phyloP scores from a whole-genome alignment of 208 protist species.

The Trypanosoma scelopori region DNA sequence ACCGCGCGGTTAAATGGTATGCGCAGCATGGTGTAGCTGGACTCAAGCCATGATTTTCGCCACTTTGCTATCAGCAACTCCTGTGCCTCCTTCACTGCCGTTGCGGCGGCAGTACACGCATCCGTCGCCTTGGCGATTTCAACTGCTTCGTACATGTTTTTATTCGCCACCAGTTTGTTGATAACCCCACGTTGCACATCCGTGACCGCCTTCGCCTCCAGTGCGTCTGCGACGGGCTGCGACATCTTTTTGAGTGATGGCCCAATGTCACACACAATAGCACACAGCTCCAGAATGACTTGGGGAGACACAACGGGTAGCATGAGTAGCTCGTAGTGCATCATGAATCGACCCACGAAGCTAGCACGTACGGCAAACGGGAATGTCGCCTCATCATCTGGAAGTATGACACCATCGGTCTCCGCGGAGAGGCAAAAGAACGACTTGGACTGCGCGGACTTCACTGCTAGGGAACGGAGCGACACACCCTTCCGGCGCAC shows the following conservation, averaged over 20 bases:
- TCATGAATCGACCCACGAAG: constrained; percentile 46
- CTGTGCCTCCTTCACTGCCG: background rate
- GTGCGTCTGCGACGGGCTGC: constrained; percentile 25
- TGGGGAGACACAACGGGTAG: constrained; percentile 58
- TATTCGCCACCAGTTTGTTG: constrained; percentile 37
- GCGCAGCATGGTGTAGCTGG: constrained; percentile 19
- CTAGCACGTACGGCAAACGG: constrained; percentile 68
- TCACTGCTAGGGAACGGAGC: constrained; percentile 48
- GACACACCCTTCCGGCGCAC: background rate
- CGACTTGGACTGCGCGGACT: constrained; percentile 26
- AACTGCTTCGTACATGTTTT: constrained; percentile 32
- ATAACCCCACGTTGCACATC: constrained; percentile 51
- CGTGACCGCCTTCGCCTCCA: constrained; percentile 40
- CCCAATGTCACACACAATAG: constrained; percentile 35
- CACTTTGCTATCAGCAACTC: constrained; percentile 18
- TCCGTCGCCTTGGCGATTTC: constrained; percentile 38
- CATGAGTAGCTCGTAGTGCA: constrained; percentile 79
- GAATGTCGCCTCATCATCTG: constrained; percentile 50
- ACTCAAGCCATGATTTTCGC: constrained; percentile 25
- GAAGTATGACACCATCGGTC: constrained; percentile 75
- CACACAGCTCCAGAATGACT: constrained; percentile 63
- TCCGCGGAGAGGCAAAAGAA: constrained; percentile 71
- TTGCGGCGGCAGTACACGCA: background rate
- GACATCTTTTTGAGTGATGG: constrained; percentile 15
- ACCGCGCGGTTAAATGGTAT: constrained; percentile 66